Evolutionary conservation across 2,329 filamentous ascomycete species (phyloP).

Genomic region (Chrysoporthe puriensis): DNA sequence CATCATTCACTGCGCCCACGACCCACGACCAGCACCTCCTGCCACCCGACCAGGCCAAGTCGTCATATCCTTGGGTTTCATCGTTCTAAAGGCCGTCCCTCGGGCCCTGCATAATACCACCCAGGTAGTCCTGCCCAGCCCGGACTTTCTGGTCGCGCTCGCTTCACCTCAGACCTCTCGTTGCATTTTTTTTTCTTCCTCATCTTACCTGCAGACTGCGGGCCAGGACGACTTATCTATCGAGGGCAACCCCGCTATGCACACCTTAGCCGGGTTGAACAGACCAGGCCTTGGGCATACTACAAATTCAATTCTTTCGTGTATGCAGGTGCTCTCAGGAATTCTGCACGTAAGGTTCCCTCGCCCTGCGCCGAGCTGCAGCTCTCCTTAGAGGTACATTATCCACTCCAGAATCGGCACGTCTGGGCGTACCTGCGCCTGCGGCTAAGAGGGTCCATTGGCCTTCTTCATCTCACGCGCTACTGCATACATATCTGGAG

Average conservation of each 20-base stretch:
- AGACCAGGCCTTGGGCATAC: not conserved
- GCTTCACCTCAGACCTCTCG: not conserved
- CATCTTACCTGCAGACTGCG: slow-evolving; percentile 1
- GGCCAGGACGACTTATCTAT: not conserved
- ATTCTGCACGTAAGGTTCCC: slow-evolving; percentile 30
- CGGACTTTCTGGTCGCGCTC: not conserved
- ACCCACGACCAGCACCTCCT: not conserved
- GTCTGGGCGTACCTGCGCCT: slow-evolving; percentile 24
- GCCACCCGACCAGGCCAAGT: slow-evolving; percentile 1
- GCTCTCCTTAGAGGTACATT: slow-evolving; percentile 39
- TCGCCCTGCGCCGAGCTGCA: slow-evolving; percentile 34
- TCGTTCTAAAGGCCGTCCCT: not conserved
- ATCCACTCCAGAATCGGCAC: slow-evolving; percentile 21
- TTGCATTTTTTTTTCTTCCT: not conserved
- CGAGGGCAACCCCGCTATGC: not conserved
- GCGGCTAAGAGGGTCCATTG: slow-evolving; percentile 28
- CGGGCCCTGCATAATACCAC: slow-evolving; percentile 3
- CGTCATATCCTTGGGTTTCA: slow-evolving; percentile 11
- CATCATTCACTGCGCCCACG: slow-evolving; percentile 9
- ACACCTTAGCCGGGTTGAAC: not conserved
- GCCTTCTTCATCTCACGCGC: slow-evolving; percentile 24
- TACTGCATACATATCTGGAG: slow-evolving; percentile 12
- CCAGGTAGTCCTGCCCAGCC: slow-evolving; percentile 1
- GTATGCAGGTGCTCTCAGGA: slow-evolving; percentile 36
- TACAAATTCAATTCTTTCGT: slow-evolving; percentile 33